Base-by-base conservation (phyloP, 768 basidiomycete species). In the Lentinula aciculospora region DNA sequence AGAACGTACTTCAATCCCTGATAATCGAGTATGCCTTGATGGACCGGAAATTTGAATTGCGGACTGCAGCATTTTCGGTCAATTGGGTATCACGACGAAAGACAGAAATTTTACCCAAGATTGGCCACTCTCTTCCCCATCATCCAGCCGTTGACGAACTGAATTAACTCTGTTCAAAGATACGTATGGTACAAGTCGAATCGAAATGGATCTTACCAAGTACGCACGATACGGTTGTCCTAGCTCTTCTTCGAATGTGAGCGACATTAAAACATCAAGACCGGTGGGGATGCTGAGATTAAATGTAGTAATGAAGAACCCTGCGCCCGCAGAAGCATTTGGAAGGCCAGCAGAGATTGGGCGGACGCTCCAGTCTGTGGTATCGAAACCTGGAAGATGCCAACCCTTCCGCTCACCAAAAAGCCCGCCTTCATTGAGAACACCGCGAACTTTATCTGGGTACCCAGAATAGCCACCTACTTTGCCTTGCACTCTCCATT, bases 11-110 rank as follows among this genome's bases (percentile, higher is more conserved):
- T 91, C 61, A 71, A 70, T 36, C 90, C 91, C 28, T 74, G 74
- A 63, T 88, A 89, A 64, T 91, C 72, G 49, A 93, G 67, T 40
- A 93, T 91, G 2, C 92, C 92, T 66, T 88, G 80, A 45, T 87
- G 91, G 5, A 93, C 88, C 1, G 90, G 89, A 80, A 92, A 93
- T 62, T 83, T 86, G 51, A 78, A 72, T 67, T 93, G 90, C n/a
- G 91, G 90, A 17, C 88, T 89, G 28, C 36, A 45, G 46, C 21
- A 1, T 17, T 39, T 8, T 34, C 19, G n/a, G 9, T 21, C 37
- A 15, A 25, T 10, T n/a, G n/a, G n/a, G n/a, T n/a, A n/a, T 15
- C 6, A 21, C 13, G 8, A 40, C 27, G 36, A 42, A 51, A 45
- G 12, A 36, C n/a, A 37, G 28, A 39, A 78, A 58, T n/a, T n/a